Conservation (phyloP, 2,329 filamentous ascomycete species). For the Parastagonospora nodorum region DNA sequence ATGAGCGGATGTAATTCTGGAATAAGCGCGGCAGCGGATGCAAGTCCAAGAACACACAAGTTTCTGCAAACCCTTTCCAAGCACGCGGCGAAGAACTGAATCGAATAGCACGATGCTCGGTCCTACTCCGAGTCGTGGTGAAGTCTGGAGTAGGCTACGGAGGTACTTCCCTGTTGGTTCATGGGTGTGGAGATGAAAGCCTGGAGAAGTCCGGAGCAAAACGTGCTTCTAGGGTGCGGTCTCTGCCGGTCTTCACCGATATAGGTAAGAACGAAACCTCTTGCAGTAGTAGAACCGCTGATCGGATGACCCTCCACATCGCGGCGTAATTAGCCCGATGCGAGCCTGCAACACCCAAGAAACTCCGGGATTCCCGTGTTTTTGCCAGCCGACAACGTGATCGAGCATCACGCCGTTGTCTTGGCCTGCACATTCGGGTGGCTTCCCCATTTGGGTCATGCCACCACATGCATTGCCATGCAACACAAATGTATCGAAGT, state of each 20-base stretch:
- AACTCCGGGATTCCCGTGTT: constrained; percentile 8
- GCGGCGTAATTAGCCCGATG: constrained; percentile 20
- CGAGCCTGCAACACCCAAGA: constrained; percentile 4
- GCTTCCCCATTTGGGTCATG: constrained; percentile 25
- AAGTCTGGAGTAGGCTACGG: too few relatives aligned
- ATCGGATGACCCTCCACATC: constrained; percentile 12
- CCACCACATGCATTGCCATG: constrained; percentile 1
- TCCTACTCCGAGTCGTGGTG: constrained; percentile 7
- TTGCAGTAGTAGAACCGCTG: constrained; percentile 12
- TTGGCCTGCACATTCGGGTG: constrained; percentile 14
- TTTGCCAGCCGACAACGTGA: constrained; percentile 2
- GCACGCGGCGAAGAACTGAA: neutral
- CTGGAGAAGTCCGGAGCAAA: constrained; percentile 24
- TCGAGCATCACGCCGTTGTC: neutral
- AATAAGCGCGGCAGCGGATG: constrained; percentile 20
- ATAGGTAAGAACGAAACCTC: constrained; percentile 7
- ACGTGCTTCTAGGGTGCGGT: constrained; percentile 4
- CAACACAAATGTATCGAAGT: neutral
- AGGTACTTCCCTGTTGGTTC: neutral
- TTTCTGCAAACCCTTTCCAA: constrained; percentile 4
- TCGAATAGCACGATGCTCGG: constrained; percentile 8
- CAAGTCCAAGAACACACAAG: constrained; percentile 14
- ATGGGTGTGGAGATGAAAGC: constrained; percentile 13
- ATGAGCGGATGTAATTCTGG: constrained; percentile 20
- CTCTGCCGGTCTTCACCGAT: constrained; percentile 5